phyloP scores from a whole-genome alignment of 345 rosid species.

The Passiflora organensis region DNA sequence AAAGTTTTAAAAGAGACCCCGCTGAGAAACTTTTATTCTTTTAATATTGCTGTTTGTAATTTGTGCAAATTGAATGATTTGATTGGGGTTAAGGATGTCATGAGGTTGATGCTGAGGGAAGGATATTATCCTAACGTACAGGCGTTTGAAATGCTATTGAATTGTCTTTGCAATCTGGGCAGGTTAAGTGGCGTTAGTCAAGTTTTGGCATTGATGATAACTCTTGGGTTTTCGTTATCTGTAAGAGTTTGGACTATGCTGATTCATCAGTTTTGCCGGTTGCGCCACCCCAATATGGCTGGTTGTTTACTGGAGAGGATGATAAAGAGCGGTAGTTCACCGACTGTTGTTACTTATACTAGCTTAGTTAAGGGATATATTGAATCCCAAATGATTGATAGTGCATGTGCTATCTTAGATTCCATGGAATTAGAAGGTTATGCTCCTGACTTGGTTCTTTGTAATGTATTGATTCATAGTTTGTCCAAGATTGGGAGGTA shows the following conservation, averaged over 20 bases:
- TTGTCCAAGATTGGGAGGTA: slow-evolving; percentile 47
- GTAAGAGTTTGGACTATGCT: slow-evolving; percentile 49
- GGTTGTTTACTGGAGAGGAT: slow-evolving; percentile 45
- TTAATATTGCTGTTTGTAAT: slow-evolving; percentile 52
- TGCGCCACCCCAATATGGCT: slow-evolving; percentile 41
- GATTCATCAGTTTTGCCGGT: slow-evolving; percentile 41
- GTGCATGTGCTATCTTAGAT: slow-evolving; percentile 38
- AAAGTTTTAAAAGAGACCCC: slow-evolving; percentile 34
- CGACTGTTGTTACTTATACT: slow-evolving; percentile 60
- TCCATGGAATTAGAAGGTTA: slow-evolving; percentile 36
- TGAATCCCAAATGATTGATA: slow-evolving; percentile 38
- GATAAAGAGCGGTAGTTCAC: slow-evolving; percentile 46
- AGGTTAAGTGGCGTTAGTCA: slow-evolving; percentile 39
- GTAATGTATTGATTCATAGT: slow-evolving; percentile 54
- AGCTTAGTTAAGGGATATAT: slow-evolving; percentile 52
- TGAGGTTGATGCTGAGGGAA: slow-evolving; percentile 42
- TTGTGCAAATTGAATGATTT: slow-evolving; percentile 45
- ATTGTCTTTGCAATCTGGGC: slow-evolving; percentile 41
- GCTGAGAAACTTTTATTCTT: slow-evolving; percentile 51
- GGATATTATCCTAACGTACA: slow-evolving; percentile 55
- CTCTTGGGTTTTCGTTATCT: slow-evolving; percentile 44
- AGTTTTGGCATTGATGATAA: slow-evolving; percentile 46
- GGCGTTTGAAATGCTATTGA: slow-evolving; percentile 51
- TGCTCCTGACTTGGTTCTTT: slow-evolving; percentile 55
- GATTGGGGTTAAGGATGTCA: slow-evolving; percentile 28